Evolutionary conservation across 768 basidiomycete genomes (phyloP).

Genomic region (Podaxis mareebaensis): DNA sequence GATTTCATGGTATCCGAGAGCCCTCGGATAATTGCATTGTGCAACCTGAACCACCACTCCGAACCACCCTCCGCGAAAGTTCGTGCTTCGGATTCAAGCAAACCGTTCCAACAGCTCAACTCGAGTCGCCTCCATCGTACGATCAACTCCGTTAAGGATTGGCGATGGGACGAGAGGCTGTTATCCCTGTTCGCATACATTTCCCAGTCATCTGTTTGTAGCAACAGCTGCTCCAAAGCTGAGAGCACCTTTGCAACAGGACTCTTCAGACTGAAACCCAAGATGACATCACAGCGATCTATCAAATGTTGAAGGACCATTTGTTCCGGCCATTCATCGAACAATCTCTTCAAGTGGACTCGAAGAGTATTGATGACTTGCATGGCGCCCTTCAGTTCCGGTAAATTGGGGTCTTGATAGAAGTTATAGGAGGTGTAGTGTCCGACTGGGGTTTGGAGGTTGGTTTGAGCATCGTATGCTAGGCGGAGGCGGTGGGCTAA

Average conservation of each 20-base stretch:
- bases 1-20: conserved; percentile 44
- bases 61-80: conserved; percentile 49
- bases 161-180: conserved; percentile 67
- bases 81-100: conserved; percentile 71
- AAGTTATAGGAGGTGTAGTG: conserved; percentile 53
- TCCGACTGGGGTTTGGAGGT: conserved; percentile 15
- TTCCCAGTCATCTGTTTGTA: conserved; percentile 96
- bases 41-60: conserved; percentile 91
- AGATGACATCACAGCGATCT: conserved; percentile 66
- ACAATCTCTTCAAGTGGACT: conserved; percentile 52
- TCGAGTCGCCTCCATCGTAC: conserved; percentile 92
- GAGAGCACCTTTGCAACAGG: conserved; percentile 84
- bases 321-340: conserved; percentile 93
- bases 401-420: conserved; percentile 76
- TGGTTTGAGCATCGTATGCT: not conserved
- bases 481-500: conserved; percentile 11
- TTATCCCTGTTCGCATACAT: conserved; percentile 92
- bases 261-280: conserved; percentile 59
- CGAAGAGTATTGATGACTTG: conserved; percentile 51
- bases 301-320: conserved; percentile 90
- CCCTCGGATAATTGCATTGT: conserved; percentile 75
- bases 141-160: conserved; percentile 67
- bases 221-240: conserved; percentile 79
- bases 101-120: conserved; percentile 79
- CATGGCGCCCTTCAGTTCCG: conserved; percentile 65